Evolutionary conservation across 345 rosid genomes (phyloP).

Genomic region (Brassica cretica): DNA sequence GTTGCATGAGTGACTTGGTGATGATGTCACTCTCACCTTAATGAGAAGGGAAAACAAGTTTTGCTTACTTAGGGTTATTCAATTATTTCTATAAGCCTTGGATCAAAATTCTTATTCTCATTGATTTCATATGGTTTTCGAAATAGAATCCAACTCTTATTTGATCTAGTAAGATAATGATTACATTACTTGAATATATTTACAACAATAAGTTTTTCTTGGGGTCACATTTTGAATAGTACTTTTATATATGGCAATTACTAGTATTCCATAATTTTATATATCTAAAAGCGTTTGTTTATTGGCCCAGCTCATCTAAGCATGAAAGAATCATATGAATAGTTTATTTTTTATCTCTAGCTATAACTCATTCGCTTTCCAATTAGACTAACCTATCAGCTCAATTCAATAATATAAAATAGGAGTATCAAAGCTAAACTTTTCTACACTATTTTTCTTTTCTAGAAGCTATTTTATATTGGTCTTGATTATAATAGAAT

Average conservation of each 20-base stretch:
- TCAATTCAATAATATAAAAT: not conserved
- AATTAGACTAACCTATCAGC: not conserved
- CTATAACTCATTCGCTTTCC: conserved; percentile 12
- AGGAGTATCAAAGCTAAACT: not conserved
- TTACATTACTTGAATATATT: not conserved
- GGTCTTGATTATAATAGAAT: not conserved
- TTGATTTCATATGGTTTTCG: not conserved
- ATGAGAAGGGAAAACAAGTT: not conserved
- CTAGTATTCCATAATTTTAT: not conserved
- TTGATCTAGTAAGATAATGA: not conserved
- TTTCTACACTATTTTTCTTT: not conserved
- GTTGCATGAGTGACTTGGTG: not conserved
- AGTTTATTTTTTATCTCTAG: conserved; percentile 2
- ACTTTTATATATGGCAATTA: not conserved
- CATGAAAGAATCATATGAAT: not conserved
- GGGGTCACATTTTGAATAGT: conserved; percentile 1
- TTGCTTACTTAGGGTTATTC: not conserved
- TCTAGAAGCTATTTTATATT: not conserved
- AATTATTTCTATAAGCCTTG: not conserved
- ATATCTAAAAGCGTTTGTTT: not conserved
- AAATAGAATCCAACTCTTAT: not conserved
- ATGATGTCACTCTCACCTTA: not conserved
- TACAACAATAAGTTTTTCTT: not conserved
- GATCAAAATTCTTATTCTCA: not conserved
- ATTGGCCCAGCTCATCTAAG: not conserved